These are phyloP conservation scores for Pseudozyma thailandica DNA, from an alignment of 1,284 basidiomycete species.

Conservation along the genomic window DNA sequence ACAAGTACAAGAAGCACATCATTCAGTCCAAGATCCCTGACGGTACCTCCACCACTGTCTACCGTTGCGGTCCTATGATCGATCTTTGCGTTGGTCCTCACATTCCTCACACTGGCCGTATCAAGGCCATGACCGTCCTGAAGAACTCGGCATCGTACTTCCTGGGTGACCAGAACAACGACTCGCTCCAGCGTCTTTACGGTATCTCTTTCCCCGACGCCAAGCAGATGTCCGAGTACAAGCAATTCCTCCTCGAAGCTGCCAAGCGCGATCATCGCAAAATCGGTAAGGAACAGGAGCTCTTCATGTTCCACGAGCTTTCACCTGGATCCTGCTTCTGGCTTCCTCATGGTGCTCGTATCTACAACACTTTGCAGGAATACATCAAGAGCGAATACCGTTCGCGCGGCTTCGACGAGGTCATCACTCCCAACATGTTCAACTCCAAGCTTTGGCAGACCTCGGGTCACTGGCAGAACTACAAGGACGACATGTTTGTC, in stretches of 20 bases:
- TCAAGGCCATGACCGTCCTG: conserved; percentile 76
- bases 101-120: conserved; percentile 95
- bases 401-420: conserved; percentile 71
- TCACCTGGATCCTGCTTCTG: conserved; percentile 96
- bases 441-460: conserved; percentile 97
- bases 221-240: conserved; percentile 95
- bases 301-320: conserved; percentile 98
- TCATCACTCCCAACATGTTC: conserved; percentile 98
- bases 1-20: conserved; percentile 97
- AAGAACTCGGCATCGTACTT: conserved; percentile 97
- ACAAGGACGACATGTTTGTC: conserved; percentile 89
- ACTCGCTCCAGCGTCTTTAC: conserved; percentile 95
- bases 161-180: conserved; percentile 92
- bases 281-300: conserved; percentile 77
- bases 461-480: conserved; percentile 96
- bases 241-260: conserved; percentile 93
- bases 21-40: conserved; percentile 96
- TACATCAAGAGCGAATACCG: conserved; percentile 75
- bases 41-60: conserved; percentile 95
- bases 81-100: conserved; percentile 97
- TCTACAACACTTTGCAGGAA: conserved; percentile 94
- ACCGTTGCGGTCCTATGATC: conserved; percentile 98
- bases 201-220: conserved; percentile 99
- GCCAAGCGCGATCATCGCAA: conserved; percentile 97
- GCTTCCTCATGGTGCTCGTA: conserved; percentile 94